phyloP scores from a whole-genome alignment of 2,329 filamentous ascomycete species.

The Microdochium nivale region DNA sequence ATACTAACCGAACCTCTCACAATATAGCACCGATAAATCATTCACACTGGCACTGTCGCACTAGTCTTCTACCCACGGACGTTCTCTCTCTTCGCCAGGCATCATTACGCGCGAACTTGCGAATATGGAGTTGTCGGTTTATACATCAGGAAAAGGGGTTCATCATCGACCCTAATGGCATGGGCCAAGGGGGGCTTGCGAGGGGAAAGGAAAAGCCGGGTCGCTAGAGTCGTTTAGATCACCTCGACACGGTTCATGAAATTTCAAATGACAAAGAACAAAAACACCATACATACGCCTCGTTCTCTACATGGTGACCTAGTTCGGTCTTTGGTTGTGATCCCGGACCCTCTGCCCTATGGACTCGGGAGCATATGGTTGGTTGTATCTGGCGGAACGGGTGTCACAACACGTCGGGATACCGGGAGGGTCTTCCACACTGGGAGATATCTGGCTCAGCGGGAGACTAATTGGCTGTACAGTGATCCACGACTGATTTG shows the following conservation, averaged over 20 bases:
- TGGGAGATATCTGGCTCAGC: too few species aligned
- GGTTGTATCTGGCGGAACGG: too few species aligned
- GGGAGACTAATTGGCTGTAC: too few species aligned
- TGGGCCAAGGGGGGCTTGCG: background rate
- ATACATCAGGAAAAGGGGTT: background rate
- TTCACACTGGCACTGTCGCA: background rate
- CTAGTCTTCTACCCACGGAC: background rate
- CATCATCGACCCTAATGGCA: background rate
- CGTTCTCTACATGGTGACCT: background rate
- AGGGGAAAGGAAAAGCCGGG: background rate
- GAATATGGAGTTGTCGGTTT: background rate
- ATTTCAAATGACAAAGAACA: background rate
- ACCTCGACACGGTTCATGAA: background rate
- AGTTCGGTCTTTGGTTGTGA: background rate
- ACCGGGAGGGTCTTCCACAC: too few species aligned
- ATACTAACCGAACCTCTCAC: background rate
- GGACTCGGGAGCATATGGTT: too few species aligned
- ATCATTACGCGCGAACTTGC: background rate
- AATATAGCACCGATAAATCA: background rate
- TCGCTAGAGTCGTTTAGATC: background rate
- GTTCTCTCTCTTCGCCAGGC: constrained; percentile 1
- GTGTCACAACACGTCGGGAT: too few species aligned
- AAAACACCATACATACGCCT: background rate
- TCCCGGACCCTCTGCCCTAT: too few species aligned
- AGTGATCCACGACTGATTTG: too few species aligned